These are phyloP conservation scores for Candida caryicola DNA, from an alignment of 805 yeast genomes.

Conservation along the genomic window DNA sequence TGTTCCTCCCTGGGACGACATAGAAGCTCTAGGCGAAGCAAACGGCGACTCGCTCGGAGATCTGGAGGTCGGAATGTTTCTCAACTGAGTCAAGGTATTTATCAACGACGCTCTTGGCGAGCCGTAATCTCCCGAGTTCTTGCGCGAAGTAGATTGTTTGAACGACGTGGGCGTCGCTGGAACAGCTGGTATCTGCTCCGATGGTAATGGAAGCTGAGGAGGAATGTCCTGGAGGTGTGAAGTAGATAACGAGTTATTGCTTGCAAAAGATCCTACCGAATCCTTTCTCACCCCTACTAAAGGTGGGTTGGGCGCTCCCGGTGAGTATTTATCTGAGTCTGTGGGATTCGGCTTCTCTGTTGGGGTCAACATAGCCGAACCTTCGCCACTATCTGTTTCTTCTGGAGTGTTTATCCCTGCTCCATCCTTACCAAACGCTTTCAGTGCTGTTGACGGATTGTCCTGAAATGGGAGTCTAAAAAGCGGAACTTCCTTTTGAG, in stretches of 20 bases:
- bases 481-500: conserved; percentile 46
- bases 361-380: too few relatives aligned
- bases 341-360: too few relatives aligned
- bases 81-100: conserved; percentile 38
- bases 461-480: conserved; percentile 75
- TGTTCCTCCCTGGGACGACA: conserved; percentile 31
- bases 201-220: conserved; percentile 55
- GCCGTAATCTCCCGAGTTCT: conserved; percentile 32
- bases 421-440: too few relatives aligned
- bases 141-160: conserved; percentile 31
- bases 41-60: conserved; percentile 41
- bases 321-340: too few relatives aligned
- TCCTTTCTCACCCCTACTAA: too few relatives aligned
- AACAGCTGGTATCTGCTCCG: conserved; percentile 46
- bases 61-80: conserved; percentile 34
- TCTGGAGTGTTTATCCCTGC: too few relatives aligned
- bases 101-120: conserved; percentile 42
- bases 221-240: conserved; percentile 47
- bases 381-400: too few relatives aligned
- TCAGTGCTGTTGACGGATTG: background rate
- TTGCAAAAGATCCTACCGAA: conserved; percentile 22
- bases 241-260: conserved; percentile 24
- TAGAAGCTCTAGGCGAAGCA: conserved; percentile 48
- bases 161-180: conserved; percentile 36
- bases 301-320: too few relatives aligned